Conservation (phyloP, 192 early-diverging fungal genomes). For the Dissophora ornata region DNA sequence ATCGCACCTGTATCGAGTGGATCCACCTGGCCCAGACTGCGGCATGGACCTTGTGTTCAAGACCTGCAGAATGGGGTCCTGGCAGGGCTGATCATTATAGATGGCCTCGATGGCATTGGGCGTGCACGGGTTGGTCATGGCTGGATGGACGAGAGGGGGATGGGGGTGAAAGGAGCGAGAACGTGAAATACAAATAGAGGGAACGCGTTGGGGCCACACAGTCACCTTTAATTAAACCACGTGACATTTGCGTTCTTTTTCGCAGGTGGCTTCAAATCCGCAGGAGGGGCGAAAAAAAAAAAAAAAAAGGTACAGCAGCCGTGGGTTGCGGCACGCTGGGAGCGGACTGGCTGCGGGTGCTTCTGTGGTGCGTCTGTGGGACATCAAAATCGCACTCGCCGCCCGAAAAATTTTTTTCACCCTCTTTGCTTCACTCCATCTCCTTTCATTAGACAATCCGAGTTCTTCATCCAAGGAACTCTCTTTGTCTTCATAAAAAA, state of each 20-base stretch:
- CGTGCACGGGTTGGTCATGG: constrained; percentile 30
- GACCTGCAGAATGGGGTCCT: constrained; percentile 55
- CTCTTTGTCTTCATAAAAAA: constrained; percentile 50
- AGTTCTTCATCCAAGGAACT: constrained; percentile 44
- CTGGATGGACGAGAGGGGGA: background rate
- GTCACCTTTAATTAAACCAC: background rate
- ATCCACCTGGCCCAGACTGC: constrained; percentile 8
- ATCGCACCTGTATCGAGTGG: constrained; percentile 54
- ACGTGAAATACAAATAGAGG: too few species aligned
- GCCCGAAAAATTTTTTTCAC: constrained; percentile 43
- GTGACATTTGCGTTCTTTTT: background rate
- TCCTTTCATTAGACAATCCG: constrained; percentile 38
- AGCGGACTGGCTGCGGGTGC: background rate
- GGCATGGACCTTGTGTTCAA: constrained; percentile 54
- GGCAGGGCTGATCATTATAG: constrained; percentile 41
- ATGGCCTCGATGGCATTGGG: constrained; percentile 55
- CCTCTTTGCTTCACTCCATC: constrained; percentile 55
- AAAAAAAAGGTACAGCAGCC: background rate
- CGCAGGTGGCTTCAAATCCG: too few species aligned
- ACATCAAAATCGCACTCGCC: constrained; percentile 12
- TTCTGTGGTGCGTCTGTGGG: too few species aligned
- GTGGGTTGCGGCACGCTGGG: too few species aligned
- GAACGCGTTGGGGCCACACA: constrained; percentile 13
- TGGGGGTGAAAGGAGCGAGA: background rate
- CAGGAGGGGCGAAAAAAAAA: background rate